A percentile compares a stretch with the other conserved stretches of the same genome.
These are phyloP conservation scores for Sugiyamaella marilandica DNA, from an alignment of 805 yeast species.

Conservation along the genomic window DNA sequence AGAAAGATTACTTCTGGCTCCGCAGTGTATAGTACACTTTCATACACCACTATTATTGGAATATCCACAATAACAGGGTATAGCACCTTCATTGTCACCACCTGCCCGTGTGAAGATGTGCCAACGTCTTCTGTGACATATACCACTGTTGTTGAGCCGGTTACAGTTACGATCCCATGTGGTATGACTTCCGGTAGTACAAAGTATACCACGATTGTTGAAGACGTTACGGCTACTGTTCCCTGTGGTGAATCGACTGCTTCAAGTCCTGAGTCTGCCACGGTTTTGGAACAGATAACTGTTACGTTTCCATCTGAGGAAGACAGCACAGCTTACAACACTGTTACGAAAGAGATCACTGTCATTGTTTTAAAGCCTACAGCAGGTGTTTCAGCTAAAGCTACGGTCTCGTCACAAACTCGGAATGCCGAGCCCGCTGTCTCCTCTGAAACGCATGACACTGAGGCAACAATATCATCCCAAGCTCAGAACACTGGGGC, in stretches of 20 bases:
- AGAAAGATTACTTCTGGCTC: not conserved
- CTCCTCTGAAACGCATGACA: too few relatives aligned
- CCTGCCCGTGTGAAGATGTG: constrained; percentile 7
- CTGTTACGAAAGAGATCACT: not conserved
- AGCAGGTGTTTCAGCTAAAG: not conserved
- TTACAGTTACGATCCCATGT: constrained; percentile 6
- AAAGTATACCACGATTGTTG: constrained; percentile 1
- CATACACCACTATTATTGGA: not conserved
- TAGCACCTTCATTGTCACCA: not conserved
- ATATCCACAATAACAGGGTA: not conserved
- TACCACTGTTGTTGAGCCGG: constrained; percentile 5
- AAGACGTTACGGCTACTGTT: constrained; percentile 60
- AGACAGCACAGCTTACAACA: not conserved
- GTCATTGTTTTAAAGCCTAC: not conserved
- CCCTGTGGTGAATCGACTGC: too few relatives aligned
- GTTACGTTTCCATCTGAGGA: not conserved
- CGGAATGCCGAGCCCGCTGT: too few relatives aligned
- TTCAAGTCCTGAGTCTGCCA: not conserved
- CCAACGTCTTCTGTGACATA: not conserved
- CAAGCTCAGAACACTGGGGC: too few relatives aligned
- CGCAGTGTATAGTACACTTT: not conserved
- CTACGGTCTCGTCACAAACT: too few relatives aligned
- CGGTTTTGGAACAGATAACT: not conserved
- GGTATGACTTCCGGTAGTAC: not conserved
- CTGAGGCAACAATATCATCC: too few relatives aligned